Base-by-base conservation (phyloP, 169 alveolate species). In the Eimeria brunetti region DNA sequence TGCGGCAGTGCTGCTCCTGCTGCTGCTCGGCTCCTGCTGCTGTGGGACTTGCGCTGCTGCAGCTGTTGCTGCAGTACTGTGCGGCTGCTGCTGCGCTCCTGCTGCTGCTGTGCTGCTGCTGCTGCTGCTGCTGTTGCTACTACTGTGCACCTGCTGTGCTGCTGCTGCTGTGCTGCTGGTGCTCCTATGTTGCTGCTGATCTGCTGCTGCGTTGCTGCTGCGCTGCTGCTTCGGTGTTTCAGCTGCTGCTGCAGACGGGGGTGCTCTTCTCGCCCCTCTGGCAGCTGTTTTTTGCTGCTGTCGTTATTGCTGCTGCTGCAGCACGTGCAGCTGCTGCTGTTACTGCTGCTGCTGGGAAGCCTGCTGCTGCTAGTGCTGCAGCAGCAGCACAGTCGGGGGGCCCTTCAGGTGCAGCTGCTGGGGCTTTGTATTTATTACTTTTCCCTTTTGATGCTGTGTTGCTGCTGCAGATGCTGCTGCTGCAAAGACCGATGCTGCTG, bases 131-230 rank as follows among this genome's bases (percentile, higher is more conserved):
- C 1, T 53, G 62, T 53, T 20, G 18, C 62, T n/a, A n/a, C n/a
- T n/a, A n/a, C n/a, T n/a, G n/a, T 53, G 3, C 3, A 53, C 11
- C 62, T 53, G 62, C 24, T 53, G 11, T 53, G 18, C 62, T 12
- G 62, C 3, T 53, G 0, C 11, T 53, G 62, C 62, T 53, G 62
- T 53, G 18, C 11, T 53, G 62, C 18, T 53, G 11, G 18, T 1
- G 18, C 11, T 20, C 62, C 18, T 53, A 53, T 14, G 18, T 53
- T 53, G 62, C 62, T 53, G 62, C 62, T 53, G 3, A 53, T 53
- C 62, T 53, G 62, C 62, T 53, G 62, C 98, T 99, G 99, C 91
- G 99, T 97, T 36, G 99, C 99, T 99, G 99, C 99, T 94, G 27
- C 67, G 89, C 64, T 81, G 22, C 71, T 38, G 14, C n/a, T n/a